Base-by-base conservation (phyloP, 495 filamentous ascomycete genomes). In the Niebla homalea region DNA sequence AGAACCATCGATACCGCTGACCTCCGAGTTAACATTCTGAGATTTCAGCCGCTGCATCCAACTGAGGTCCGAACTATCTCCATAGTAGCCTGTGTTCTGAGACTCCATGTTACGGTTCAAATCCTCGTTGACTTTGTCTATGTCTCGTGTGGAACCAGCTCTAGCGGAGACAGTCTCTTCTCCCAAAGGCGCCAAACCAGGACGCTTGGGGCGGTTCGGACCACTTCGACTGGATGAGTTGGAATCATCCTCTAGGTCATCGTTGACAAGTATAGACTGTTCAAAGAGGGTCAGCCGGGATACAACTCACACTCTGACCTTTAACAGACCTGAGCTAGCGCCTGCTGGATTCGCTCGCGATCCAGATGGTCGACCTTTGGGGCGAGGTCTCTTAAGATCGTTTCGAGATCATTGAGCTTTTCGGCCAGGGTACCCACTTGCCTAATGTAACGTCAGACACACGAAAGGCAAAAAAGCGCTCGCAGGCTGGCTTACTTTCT, bases 111-210 rank as follows among this genome's bases (percentile, higher is more conserved):
- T 74, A 22, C 69, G 69, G 55, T 79, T 79, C 14, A 75, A 57
- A 43, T 84, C 81, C 57, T 83, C 76, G 38, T 77, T 66, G n/a
- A 81, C 70, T 12, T 70, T 66, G 53, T 83, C 81, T 20, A 79
- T 62, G 12, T 76, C 77, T 22, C 75, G 76, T 3, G 74, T 70
- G 1, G 81, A 85, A 10, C 79, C 79, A 37, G 76, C 70, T 4
- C 77, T 79, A 2, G 75, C 80, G 25, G 66, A 60, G 3, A 60
- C 64, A 15, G 59, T 48, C 38, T 55, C 48, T 40, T 64, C 64
- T 1, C 59, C 51, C 35, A 63, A 61, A 4, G 11, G 59, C 55
- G 52, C 60, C 54, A 32, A 11, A 12, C 29, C 29, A 25, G 50
- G 36, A 43, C 54, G 60, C 60, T 57, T 57, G 39, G 19, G 3